Base-by-base conservation (phyloP, 2,329 filamentous ascomycete genomes). In the Coniochaeta sp. region DNA sequence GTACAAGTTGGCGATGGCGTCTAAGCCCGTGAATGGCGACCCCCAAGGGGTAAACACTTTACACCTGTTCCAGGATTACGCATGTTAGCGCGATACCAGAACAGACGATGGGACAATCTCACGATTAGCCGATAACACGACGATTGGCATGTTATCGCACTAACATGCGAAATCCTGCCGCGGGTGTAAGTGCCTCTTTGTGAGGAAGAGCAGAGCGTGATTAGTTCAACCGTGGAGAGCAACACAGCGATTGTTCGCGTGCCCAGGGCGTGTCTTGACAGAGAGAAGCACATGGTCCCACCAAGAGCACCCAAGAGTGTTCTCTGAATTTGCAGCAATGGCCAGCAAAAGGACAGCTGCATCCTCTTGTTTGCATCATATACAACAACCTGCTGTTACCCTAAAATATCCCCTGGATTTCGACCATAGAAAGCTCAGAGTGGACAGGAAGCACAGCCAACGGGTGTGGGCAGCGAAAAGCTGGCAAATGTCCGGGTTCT, bases 221-320 rank as follows among this genome's bases (percentile, higher is more conserved):
- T 42, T 42, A 42, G 14, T 32, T 47, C 45, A 26, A 47, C 22
- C 26, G 24, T 8, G 49, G 49, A 51, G 49, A 51, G 49, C 49
- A 51, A 47, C 27, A 47, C 22, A 22, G 26, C 45, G 16, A 47
- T 28, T 24, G 38, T 42, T 18, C 12, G 26, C 26, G 45, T 47
- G n/a, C n/a, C n/a, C n/a, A n/a, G n/a, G n/a, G n/a, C n/a, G 38
- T 42, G 38, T 42, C 38, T 42, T 42, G 38, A 42, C 24, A 47
- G 24, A 38, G 14, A 38, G 26, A 47, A 47, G 27, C 45, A 47
- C 18, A 18, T 8, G 26, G 18, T n/a, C 45, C 22, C 38, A 47
- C 18, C 45, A 47, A 14, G 38, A 42, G 26, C 38, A n/a, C 38
- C n/a, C 38, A 42, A 24, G 14, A 26, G 12, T 42, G 38, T 18